These are phyloP conservation scores for Talaromyces sp. DNA, from an alignment of 2,329 filamentous ascomycete genomes.

Conservation along the genomic window DNA sequence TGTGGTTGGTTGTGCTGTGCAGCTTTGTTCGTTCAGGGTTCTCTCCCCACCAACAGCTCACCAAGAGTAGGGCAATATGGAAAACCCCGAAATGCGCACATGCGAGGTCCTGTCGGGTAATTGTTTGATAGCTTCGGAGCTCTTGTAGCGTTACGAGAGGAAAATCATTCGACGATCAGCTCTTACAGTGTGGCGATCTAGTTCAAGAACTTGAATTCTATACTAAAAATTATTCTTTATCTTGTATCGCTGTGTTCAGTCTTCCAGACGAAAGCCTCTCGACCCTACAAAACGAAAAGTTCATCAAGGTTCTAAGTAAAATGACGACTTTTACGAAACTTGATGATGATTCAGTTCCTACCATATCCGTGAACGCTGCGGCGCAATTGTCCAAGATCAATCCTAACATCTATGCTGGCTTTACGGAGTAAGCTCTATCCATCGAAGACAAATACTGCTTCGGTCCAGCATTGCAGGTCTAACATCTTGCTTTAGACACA, in stretches of 20 bases:
- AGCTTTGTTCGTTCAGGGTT: neutral
- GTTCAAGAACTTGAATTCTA: neutral
- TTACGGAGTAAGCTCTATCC: constrained; percentile 63
- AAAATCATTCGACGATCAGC: neutral
- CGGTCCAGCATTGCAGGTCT: neutral
- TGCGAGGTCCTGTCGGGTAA: neutral
- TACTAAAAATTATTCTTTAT: neutral
- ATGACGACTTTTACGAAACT: constrained; percentile 75
- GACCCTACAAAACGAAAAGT: neutral
- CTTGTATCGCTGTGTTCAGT: neutral
- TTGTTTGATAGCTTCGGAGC: neutral
- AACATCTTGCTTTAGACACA: constrained; percentile 57
- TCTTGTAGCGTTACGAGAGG: neutral
- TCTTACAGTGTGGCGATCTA: neutral
- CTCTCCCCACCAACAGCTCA: neutral
- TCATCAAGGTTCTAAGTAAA: constrained; percentile 8
- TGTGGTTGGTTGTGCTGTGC: neutral
- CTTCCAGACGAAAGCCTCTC: neutral
- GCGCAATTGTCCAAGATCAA: constrained; percentile 70
- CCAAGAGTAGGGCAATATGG: neutral
- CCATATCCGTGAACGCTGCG: constrained; percentile 62
- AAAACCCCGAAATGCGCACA: neutral
- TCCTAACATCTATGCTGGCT: constrained; percentile 77
- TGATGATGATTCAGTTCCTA: constrained; percentile 56
- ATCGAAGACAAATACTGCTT: neutral